Evolutionary conservation across 768 basidiomycete genomes (phyloP), one percentile per base, ranked within the genome.

Genomic region (Cystobasidium onofrii): DNA sequence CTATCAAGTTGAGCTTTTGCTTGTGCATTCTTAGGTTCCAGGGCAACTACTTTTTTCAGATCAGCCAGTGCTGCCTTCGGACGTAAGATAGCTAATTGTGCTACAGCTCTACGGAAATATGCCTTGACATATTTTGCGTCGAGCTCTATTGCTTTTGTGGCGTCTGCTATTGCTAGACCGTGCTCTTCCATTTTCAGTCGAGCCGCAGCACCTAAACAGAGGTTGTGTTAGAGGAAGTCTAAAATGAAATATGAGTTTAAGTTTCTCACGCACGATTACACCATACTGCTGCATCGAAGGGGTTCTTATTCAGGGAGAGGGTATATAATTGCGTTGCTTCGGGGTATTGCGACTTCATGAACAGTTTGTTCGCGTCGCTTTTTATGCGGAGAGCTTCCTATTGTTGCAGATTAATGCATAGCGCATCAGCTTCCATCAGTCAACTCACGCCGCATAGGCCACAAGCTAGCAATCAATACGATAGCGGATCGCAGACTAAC

Each of bases 151-250:
- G 95, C 95, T 77, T 88, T 88, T 73, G 86, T 91, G 92, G 77
- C 34, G 46, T 70, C 73, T 34, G 64, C 55, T 25, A 69, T 50
- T 17, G 93, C 96, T 79, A 93, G 92, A 1, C 96, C 96, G 78
- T 90, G 89, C 82, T 99, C 88, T 81, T 99, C 84, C 70, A 98
- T 82, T 83, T 91, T 96, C 82, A 94, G 91, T 64, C 95, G 86
- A 17, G 90, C 86, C 81, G 92, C 90, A 1, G 96, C 92, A 43
- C 82, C 80, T 75, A 60, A 27, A 0, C 6, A 39, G 7, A 17
- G 29, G 7, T 2, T 33, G 20, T 17, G 41, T 39, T 1, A 25
- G 43, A n/a, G n/a, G n/a, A n/a, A n/a, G n/a, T n/a, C n/a, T n/a
- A n/a, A n/a, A n/a, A n/a, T n/a, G n/a, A n/a, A n/a, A n/a, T n/a